A percentile compares a stretch with the other conserved stretches of the same genome.
Evolutionary conservation across 1,284 basidiomycete genomes (phyloP).

Genomic region (Peniophora sp.): DNA sequence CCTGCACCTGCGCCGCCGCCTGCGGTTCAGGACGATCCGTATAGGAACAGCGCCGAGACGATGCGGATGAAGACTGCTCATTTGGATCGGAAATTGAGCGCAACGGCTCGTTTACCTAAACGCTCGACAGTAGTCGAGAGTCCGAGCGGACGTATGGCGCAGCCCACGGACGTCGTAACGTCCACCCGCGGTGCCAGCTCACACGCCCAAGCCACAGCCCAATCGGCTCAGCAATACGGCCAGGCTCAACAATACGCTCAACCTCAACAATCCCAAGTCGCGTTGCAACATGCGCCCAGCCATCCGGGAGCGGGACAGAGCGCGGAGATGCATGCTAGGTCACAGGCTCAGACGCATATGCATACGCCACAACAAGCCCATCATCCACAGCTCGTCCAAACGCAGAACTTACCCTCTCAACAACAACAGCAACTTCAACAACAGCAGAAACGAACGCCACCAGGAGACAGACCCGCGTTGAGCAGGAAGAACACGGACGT

Average conservation of each 20-base stretch:
- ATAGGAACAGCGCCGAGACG: conserved; percentile 83
- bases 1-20: conserved; percentile 25
- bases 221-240: conserved; percentile 9
- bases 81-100: conserved; percentile 91
- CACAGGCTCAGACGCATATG: conserved; percentile 21
- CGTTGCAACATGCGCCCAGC: not conserved
- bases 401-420: not conserved
- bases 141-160: conserved; percentile 84
- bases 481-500: conserved; percentile 82
- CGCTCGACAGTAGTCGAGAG: conserved; percentile 95
- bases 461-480: conserved; percentile 56
- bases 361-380: conserved; percentile 20
- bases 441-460: conserved; percentile 26
- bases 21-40: conserved; percentile 53
- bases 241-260: too few relatives aligned
- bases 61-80: conserved; percentile 92
- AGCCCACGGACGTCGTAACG: conserved; percentile 39
- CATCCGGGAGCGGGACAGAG: not conserved
- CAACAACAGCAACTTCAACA: conserved; percentile 31
- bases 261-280: conserved; percentile 5
- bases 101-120: conserved; percentile 86
- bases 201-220: conserved; percentile 20
- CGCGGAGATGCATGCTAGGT: not conserved
- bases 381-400: not conserved
- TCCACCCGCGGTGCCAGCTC: conserved; percentile 7